Conservation (phyloP, 2,329 filamentous ascomycete species). For the Trichoderma harzianum region DNA sequence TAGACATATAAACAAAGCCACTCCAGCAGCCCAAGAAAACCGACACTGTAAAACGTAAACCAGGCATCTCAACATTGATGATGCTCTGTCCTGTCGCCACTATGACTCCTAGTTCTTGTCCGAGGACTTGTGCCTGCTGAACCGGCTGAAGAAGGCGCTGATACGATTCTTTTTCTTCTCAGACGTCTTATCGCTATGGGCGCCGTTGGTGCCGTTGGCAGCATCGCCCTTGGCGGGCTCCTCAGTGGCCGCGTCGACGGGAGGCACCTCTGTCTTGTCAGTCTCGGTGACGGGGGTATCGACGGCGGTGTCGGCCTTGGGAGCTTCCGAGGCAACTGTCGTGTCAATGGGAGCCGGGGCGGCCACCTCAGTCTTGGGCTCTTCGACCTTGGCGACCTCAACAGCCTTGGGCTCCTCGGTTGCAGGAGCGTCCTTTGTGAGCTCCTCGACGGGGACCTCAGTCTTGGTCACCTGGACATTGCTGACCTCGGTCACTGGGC, state of each 20-base stretch:
- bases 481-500: slow-evolving; percentile 22
- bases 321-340: slow-evolving; percentile 17
- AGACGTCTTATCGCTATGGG: slow-evolving; percentile 20
- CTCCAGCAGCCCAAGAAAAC: slow-evolving; percentile 34
- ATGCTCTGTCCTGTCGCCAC: slow-evolving; percentile 10
- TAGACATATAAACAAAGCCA: slow-evolving; percentile 35
- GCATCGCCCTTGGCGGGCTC: slow-evolving; percentile 22
- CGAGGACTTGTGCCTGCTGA: slow-evolving; percentile 49
- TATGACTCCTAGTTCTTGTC: slow-evolving; percentile 28
- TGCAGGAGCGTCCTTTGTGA: slow-evolving; percentile 30
- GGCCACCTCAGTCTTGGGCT: slow-evolving; percentile 1
- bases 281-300: slow-evolving; percentile 21
- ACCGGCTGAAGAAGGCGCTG: slow-evolving; percentile 59
- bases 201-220: slow-evolving; percentile 24
- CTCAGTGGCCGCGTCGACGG: slow-evolving; percentile 7
- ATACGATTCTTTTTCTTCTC: slow-evolving; percentile 62
- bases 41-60: slow-evolving; percentile 23
- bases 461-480: slow-evolving; percentile 24
- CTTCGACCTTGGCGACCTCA: slow-evolving; percentile 10
- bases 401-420: slow-evolving; percentile 5
- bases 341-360: slow-evolving; percentile 1
- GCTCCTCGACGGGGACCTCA: slow-evolving; percentile 25
- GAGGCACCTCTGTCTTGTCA: slow-evolving; percentile 22
- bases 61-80: slow-evolving; percentile 12
- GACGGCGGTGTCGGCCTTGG: slow-evolving; percentile 16